phyloP scores from a whole-genome alignment of 192 early-diverging fungal species.

The Mycoemilia scoparia region DNA sequence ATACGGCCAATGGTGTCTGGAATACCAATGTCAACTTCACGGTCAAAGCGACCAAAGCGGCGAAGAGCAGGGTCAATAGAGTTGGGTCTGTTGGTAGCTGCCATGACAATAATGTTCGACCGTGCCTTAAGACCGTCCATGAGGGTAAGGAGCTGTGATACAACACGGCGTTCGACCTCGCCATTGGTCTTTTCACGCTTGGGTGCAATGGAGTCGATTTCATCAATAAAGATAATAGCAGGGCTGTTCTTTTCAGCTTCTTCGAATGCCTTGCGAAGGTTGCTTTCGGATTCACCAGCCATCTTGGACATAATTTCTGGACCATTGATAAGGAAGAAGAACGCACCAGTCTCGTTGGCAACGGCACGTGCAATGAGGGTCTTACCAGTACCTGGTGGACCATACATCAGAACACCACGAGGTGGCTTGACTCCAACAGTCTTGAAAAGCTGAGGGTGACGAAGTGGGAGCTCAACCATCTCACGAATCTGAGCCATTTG shows the following conservation, averaged over 20 bases:
- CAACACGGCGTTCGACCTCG: constrained; percentile 96
- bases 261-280: constrained; percentile 95
- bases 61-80: constrained; percentile 94
- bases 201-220: constrained; percentile 97
- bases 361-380: constrained; percentile 97
- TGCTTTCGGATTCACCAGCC: constrained; percentile 96
- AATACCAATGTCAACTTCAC: constrained; percentile 98
- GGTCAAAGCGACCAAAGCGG: constrained; percentile 97
- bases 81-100: constrained; percentile 97
- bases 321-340: constrained; percentile 99
- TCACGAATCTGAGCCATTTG: constrained; percentile 99
- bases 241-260: constrained; percentile 97
- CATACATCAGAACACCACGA: constrained; percentile 92
- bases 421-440: constrained; percentile 98
- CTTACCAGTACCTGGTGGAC: constrained; percentile 98
- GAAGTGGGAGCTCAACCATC: constrained; percentile 88
- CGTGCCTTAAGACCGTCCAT: constrained; percentile 97
- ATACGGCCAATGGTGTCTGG: constrained; percentile 95
- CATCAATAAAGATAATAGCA: constrained; percentile 97
- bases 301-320: constrained; percentile 99
- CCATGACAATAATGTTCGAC: constrained; percentile 97
- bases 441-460: constrained; percentile 98
- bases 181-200: constrained; percentile 99
- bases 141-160: constrained; percentile 92
- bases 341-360: constrained; percentile 97